These are phyloP conservation scores for Pestalotiopsis sp. DNA, from an alignment of 2,329 filamentous ascomycete genomes.

Conservation along the genomic window DNA sequence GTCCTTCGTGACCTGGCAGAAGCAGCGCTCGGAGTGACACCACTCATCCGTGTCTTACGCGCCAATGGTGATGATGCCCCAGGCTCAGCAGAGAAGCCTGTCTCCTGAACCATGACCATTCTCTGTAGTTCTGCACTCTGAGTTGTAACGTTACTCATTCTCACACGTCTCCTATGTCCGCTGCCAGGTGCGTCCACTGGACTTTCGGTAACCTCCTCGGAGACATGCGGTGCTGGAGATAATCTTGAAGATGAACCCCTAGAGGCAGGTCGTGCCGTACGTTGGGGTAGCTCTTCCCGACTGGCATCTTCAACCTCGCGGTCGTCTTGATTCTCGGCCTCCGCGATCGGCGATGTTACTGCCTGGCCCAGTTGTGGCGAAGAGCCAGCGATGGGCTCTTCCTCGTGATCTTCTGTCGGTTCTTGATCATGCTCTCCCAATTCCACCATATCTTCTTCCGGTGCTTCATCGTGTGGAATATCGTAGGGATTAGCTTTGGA, in stretches of 20 bases:
- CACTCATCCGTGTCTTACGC: constrained; percentile 42
- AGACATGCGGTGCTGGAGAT: constrained; percentile 19
- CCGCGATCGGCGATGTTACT: not conserved
- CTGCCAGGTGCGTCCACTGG: constrained; percentile 58
- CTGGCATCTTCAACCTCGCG: constrained; percentile 21
- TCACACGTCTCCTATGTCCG: constrained; percentile 48
- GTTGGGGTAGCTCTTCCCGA: constrained; percentile 19
- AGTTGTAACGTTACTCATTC: constrained; percentile 35
- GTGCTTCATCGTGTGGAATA: constrained; percentile 12
- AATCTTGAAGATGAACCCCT: constrained; percentile 22
- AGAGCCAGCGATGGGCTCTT: not conserved
- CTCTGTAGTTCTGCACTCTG: constrained; percentile 47
- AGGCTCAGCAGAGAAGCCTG: constrained; percentile 27
- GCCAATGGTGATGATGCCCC: constrained; percentile 46
- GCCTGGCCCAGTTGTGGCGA: constrained; percentile 11
- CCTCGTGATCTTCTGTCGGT: not conserved
- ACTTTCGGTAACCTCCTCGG: constrained; percentile 55
- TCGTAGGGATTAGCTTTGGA: constrained; percentile 20
- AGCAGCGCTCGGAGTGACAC: constrained; percentile 24
- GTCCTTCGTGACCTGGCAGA: constrained; percentile 34
- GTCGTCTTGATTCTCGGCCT: not conserved
- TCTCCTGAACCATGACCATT: constrained; percentile 36
- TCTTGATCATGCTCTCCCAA: not conserved
- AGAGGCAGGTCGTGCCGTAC: constrained; percentile 19
- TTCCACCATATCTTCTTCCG: not conserved